A percentile compares a stretch with the other conserved stretches of the same genome.
Conservation (phyloP, 192 early-diverging fungal species). For the Globomyces pollinis-pini region DNA sequence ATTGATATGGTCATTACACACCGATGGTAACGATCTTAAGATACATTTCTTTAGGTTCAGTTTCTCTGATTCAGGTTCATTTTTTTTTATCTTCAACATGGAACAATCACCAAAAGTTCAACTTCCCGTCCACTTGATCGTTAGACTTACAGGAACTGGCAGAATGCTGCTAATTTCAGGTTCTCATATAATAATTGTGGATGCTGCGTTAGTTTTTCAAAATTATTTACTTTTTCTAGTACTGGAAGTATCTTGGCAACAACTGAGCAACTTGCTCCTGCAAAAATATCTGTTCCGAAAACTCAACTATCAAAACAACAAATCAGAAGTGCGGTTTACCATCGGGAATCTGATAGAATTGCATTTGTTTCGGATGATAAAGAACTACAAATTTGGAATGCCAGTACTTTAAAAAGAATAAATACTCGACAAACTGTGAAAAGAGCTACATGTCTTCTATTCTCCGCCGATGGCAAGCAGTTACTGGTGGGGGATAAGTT, state of each 20-base stretch:
- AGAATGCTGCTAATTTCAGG: background rate
- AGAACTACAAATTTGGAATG: slow-evolving; percentile 9
- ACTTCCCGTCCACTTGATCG: background rate
- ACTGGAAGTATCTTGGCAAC: background rate
- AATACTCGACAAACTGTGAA: slow-evolving; percentile 38
- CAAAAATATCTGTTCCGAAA: background rate
- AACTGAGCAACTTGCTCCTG: background rate
- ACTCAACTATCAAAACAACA: background rate
- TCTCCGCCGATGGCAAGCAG: slow-evolving; percentile 50
- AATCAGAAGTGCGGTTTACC: background rate
- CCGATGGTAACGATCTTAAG: no score
- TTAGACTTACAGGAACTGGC: background rate
- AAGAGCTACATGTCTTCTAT: slow-evolving; percentile 59
- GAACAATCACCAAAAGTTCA: no score
- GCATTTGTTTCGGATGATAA: slow-evolving; percentile 10
- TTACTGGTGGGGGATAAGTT: slow-evolving; percentile 88
- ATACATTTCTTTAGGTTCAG: no score
- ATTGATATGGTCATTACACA: no score
- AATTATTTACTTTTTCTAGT: background rate
- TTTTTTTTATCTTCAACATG: no score
- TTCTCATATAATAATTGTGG: background rate
- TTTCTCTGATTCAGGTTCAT: no score
- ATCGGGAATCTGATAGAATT: background rate
- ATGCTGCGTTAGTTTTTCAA: no score
- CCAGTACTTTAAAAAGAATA: slow-evolving; percentile 1